Conservation (phyloP, 192 early-diverging fungal genomes). For the Coemansia sp. region DNA sequence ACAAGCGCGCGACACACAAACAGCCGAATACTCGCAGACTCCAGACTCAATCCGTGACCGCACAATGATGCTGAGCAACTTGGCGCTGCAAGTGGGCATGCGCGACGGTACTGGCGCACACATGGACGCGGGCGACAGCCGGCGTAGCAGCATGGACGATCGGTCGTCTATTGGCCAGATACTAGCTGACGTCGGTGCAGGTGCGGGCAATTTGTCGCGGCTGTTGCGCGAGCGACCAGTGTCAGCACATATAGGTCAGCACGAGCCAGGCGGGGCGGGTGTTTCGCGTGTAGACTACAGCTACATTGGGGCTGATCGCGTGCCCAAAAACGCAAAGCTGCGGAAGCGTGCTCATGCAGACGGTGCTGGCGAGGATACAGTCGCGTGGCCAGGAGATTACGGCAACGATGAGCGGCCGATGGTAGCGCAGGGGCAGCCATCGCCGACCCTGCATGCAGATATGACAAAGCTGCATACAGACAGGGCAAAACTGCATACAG, state of each 20-base stretch:
- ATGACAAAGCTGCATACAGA: slow-evolving; percentile 2
- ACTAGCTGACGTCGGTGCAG: slow-evolving; percentile 20
- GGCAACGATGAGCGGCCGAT: slow-evolving; percentile 5
- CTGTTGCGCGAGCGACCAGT: slow-evolving; percentile 40
- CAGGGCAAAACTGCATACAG: not conserved
- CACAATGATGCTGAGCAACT: slow-evolving; percentile 46
- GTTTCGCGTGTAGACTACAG: slow-evolving; percentile 33
- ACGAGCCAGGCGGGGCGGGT: not conserved
- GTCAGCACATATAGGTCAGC: slow-evolving; percentile 3
- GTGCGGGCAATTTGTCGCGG: slow-evolving; percentile 35
- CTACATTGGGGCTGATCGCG: slow-evolving; percentile 29
- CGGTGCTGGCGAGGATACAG: not conserved
- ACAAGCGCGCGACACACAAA: slow-evolving; percentile 5
- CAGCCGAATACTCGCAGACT: slow-evolving; percentile 47
- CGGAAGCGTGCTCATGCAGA: not conserved
- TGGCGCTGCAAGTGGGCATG: slow-evolving; percentile 19
- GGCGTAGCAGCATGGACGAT: slow-evolving; percentile 34
- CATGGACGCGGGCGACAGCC: slow-evolving; percentile 14
- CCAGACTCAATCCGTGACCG: slow-evolving; percentile 50
- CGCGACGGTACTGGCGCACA: slow-evolving; percentile 19
- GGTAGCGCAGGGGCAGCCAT: slow-evolving; percentile 6
- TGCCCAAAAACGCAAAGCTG: slow-evolving; percentile 45
- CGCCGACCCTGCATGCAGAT: slow-evolving; percentile 14
- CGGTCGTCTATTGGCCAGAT: slow-evolving; percentile 46
- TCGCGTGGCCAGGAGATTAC: slow-evolving; percentile 9